These are phyloP conservation scores for Triangularia verruculosa DNA, from an alignment of 2,329 filamentous ascomycete genomes.

Conservation along the genomic window DNA sequence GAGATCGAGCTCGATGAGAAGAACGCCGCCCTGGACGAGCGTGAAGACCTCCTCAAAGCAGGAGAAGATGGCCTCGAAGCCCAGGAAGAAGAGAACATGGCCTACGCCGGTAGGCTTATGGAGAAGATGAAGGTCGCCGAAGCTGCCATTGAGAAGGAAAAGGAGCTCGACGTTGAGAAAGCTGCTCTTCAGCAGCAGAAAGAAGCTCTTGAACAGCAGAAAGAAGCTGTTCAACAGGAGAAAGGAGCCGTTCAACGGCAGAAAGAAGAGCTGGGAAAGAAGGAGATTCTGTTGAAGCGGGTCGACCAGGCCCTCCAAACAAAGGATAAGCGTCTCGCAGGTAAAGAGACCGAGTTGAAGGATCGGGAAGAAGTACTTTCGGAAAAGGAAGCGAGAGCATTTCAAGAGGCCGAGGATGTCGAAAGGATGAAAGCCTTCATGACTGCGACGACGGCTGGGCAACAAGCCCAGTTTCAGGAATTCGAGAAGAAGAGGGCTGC, in stretches of 20 bases:
- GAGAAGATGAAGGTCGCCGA: neutral
- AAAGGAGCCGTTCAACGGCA: no score
- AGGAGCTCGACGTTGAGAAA: neutral
- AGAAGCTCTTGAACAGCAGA: neutral
- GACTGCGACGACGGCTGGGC: neutral
- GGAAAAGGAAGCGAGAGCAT: neutral
- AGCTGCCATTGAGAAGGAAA: neutral
- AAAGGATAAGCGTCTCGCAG: neutral
- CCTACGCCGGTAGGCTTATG: neutral
- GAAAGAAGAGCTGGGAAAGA: neutral
- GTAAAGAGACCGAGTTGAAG: neutral
- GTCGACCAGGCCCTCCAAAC: neutral
- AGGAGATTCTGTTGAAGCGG: neutral
- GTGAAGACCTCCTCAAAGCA: neutral
- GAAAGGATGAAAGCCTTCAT: neutral
- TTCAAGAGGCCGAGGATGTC: neutral
- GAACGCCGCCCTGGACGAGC: neutral
- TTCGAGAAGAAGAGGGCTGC: neutral
- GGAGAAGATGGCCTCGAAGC: neutral
- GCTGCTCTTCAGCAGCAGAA: neutral
- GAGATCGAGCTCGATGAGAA: neutral
- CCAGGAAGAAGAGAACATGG: neutral
- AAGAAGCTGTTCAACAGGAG: neutral
- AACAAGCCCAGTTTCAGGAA: neutral
- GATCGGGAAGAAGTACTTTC: neutral